Percentiles rank a stretch among this genome's conserved stretches.
Conservation (phyloP, 2,329 filamentous ascomycete genomes). For the Ceratocystis papillata region DNA sequence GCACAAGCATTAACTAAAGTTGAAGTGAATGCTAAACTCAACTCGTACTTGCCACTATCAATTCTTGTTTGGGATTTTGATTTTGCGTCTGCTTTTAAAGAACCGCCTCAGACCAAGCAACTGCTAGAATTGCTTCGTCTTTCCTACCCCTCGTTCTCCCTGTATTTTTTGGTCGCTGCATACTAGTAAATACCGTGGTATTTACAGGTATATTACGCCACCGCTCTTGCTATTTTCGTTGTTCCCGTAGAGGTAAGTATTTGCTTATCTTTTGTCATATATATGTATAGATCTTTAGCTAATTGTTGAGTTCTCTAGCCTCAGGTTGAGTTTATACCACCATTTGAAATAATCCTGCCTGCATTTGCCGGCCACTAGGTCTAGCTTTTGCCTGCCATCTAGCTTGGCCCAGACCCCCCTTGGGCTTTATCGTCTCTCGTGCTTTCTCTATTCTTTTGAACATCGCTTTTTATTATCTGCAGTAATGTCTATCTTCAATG, state of each 20-base stretch:
- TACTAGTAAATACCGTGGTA: too few species aligned
- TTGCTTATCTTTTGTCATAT: neutral
- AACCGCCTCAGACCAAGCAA: too few species aligned
- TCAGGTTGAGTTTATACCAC: neutral
- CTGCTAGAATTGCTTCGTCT: too few species aligned
- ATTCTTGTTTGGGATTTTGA: too few species aligned
- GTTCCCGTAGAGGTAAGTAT: neutral
- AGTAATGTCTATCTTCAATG: conserved; percentile 22
- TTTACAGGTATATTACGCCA: too few species aligned
- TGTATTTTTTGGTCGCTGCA: neutral
- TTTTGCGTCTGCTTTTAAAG: too few species aligned
- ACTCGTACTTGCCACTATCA: too few species aligned
- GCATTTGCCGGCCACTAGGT: neutral
- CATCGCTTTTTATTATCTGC: neutral
- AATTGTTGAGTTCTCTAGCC: neutral
- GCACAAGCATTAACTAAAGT: too few species aligned
- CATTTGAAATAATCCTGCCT: neutral
- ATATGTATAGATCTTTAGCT: neutral
- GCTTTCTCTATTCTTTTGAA: neutral
- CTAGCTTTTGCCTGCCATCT: neutral
- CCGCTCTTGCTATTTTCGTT: neutral
- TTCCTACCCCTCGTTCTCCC: too few species aligned
- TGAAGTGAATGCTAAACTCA: too few species aligned
- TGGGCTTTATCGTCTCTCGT: neutral
- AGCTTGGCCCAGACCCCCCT: neutral